phyloP scores from a whole-genome alignment of 148 eudicot genomes.

The Chenopodium berlandieri region DNA sequence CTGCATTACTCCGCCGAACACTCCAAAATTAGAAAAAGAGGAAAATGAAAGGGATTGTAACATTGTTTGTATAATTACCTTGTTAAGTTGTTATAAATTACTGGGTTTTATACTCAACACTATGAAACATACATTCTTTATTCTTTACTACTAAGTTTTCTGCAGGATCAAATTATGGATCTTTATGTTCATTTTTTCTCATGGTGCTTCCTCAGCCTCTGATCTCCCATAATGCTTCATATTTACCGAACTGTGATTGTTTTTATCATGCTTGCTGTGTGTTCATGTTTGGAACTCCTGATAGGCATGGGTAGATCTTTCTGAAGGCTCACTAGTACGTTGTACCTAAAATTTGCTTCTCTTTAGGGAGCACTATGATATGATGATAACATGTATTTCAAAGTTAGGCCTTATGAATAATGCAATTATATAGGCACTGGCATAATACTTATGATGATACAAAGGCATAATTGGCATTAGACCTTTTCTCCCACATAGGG shows the following conservation, averaged over 20 bases:
- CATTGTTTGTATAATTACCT: constrained; percentile 10
- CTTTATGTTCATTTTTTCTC: neutral
- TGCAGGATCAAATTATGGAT: neutral
- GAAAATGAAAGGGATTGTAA: neutral
- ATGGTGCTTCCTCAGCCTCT: neutral
- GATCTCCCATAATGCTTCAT: neutral
- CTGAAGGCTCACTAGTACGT: neutral
- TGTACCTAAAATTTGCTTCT: neutral
- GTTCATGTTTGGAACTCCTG: constrained; percentile 1
- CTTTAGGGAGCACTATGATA: constrained; percentile 17
- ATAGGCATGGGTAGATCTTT: neutral
- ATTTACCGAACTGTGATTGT: neutral
- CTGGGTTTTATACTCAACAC: neutral
- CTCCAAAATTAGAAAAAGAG: neutral
- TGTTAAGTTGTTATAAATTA: neutral
- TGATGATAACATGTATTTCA: constrained; percentile 1
- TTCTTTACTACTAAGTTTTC: neutral
- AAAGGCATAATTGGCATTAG: neutral
- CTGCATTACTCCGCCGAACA: neutral
- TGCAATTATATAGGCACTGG: neutral
- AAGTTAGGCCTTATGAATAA: neutral
- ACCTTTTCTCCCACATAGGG: neutral
- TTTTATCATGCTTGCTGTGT: neutral
- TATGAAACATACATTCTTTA: constrained; percentile 14
- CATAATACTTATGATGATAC: neutral